Base-by-base conservation (phyloP, 257 asterid genomes). In the Scutellaria barbata region DNA sequence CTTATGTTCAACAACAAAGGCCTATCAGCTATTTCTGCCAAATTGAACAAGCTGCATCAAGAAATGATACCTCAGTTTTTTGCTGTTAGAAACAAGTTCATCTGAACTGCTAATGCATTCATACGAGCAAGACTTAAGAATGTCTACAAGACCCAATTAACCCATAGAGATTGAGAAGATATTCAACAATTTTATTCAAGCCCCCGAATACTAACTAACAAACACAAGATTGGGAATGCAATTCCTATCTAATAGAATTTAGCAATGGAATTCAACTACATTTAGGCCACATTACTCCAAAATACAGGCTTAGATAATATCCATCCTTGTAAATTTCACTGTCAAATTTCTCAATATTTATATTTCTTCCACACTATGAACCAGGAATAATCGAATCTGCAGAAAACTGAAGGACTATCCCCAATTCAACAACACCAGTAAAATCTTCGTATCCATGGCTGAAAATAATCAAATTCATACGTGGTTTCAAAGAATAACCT, bases 21-120 rank as follows among this genome's bases (percentile, higher is more conserved):
- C 42, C 81, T 81, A 75, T 76, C 68, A 48, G 83, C 76, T 75
- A 78, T 76, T 85, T 86, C 97, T 90, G 97, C 88, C 94, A 90
- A 84, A 90, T 88, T 88, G 78, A 90, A 90, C 87, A 88, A 84
- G 96, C 96, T 90, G 96, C 96, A 88, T 86, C 92, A 88, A 85
- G 76, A 86, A 77, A 81, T 80, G 69, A 72, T 88, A 71, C 88
- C 86, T 87, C 90, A 85, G 91, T 81, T 72, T 30, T 30, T 30
- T 62, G 69, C 72, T 72, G 68, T 71, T 17, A 33, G 30, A 60
- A 68, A 56, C 68, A 68, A 41, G 18, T 64, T 71, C 63, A 48
- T 35, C 16, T 42, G 6, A 45, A 39, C 22, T 52, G 56, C 56
- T 62, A 12, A 74, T 7, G 33, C 48, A 16, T 37, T 17, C 2